phyloP scores from a whole-genome alignment of 768 basidiomycete species.

The Pilatotrama ljubarskyi region DNA sequence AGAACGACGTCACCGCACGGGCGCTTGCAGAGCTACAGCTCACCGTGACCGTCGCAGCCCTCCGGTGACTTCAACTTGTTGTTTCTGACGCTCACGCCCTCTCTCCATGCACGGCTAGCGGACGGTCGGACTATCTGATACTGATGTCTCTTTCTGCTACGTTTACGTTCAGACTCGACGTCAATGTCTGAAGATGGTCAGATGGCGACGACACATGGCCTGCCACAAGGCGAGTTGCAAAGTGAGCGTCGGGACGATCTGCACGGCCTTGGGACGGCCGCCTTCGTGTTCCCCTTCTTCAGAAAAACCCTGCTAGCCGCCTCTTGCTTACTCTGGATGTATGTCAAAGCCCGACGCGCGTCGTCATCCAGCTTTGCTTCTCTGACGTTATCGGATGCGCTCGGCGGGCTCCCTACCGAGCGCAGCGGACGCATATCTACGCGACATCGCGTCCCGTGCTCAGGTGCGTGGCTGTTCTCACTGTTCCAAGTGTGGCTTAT shows the following conservation, averaged over 20 bases:
- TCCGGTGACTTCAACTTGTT: background rate
- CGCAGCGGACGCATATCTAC: conserved; percentile 5
- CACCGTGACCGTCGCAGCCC: background rate
- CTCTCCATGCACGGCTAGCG: background rate
- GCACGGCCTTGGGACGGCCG: conserved; percentile 7
- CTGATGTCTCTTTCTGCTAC: background rate
- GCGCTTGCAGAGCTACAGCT: background rate
- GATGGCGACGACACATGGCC: background rate
- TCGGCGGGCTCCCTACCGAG: background rate
- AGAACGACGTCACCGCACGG: background rate
- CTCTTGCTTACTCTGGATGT: background rate
- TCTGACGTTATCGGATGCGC: conserved; percentile 6
- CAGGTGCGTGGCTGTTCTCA: background rate
- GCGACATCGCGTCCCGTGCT: conserved; percentile 14
- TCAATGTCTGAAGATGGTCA: background rate
- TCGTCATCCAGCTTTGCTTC: background rate
- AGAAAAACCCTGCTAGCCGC: background rate
- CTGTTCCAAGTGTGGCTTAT: conserved; percentile 7
- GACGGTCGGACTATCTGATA: too few relatives aligned
- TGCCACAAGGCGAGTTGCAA: background rate
- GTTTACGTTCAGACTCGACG: background rate
- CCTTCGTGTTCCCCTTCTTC: background rate
- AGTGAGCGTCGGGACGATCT: background rate
- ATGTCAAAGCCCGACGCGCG: background rate
- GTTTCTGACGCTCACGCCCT: background rate